phyloP scores from a whole-genome alignment of 768 basidiomycete genomes.

The Panaeolus papilionaceus region DNA sequence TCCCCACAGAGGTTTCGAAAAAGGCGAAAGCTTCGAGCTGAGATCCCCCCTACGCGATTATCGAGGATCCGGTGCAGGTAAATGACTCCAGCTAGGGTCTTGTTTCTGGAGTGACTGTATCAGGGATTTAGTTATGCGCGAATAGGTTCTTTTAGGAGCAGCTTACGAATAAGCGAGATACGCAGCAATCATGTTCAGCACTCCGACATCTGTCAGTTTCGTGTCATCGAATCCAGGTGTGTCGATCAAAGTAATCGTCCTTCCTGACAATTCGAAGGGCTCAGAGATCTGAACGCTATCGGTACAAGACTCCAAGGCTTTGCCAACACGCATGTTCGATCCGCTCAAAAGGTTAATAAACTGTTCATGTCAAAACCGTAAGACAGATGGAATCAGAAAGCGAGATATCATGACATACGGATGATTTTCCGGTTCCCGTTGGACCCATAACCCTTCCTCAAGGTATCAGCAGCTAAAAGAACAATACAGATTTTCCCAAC shows the following conservation, averaged over 20 bases:
- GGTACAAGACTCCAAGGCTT: slow-evolving; percentile 57
- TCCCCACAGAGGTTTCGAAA: slow-evolving; percentile 62
- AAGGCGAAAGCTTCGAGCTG: slow-evolving; percentile 56
- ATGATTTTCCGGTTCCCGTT: slow-evolving; percentile 46
- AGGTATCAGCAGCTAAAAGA: background rate
- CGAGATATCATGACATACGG: slow-evolving; percentile 28
- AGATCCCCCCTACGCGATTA: slow-evolving; percentile 55
- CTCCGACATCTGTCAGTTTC: slow-evolving; percentile 49
- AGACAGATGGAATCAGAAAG: background rate
- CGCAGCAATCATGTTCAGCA: slow-evolving; percentile 56
- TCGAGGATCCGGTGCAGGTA: slow-evolving; percentile 64
- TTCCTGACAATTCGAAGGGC: slow-evolving; percentile 50
- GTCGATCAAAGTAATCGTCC: slow-evolving; percentile 54
- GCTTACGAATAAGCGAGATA: slow-evolving; percentile 42
- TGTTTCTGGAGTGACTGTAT: slow-evolving; percentile 38
- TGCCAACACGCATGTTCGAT: slow-evolving; percentile 51
- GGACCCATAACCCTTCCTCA: slow-evolving; percentile 42
- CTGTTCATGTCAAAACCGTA: slow-evolving; percentile 32
- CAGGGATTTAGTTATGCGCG: background rate
- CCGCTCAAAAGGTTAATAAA: slow-evolving; percentile 62
- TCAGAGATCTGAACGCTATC: slow-evolving; percentile 46
- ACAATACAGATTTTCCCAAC: background rate
- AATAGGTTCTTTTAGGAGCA: background rate
- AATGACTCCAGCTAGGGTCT: slow-evolving; percentile 56
- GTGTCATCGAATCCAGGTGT: slow-evolving; percentile 70